Base-by-base conservation (phyloP, 2,329 filamentous ascomycete genomes). In the Fusarium metavorans region DNA sequence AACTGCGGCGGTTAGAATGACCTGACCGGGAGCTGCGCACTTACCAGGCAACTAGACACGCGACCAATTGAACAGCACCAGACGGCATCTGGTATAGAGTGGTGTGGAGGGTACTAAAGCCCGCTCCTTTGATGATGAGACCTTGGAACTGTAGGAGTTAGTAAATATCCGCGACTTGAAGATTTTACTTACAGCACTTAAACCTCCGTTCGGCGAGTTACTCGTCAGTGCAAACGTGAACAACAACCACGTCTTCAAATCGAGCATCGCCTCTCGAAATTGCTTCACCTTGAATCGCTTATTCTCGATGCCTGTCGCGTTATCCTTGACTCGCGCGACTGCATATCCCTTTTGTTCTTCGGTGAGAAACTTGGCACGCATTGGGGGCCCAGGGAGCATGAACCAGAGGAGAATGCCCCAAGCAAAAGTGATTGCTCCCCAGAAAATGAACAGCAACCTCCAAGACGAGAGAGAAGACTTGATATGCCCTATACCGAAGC, bases 201-300 rank as follows among this genome's bases (percentile, higher is more conserved):
- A 27, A 0, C 89, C 89, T 20, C 89, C 89, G 64, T 90, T 91
- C 5, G 89, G 88, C 2, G 90, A 89, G 76, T 88, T 86, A 10
- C 84, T 87, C 2, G 86, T 79, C 2, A 90, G 68, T 11, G 85
- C 83, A 25, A 91, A 84, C 1, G 90, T 71, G 67, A 90, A 89
- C 6, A 91, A 76, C 18, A 91, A 83, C 88, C 89, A 92, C 0
- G 88, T 89, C 80, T 92, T 91, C 0, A 88, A 84, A 72, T 92
- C 90, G 5, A 79, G 57, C 1, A 86, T 75, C 0, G 86, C 86
- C 73, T 89, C 87, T 14, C 81, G 80, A 30, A 89, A 84, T 70
- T 88, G 87, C 13, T 81, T 78, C 72, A 81, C 81, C 68, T 88
- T 87, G 27, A 89, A 76, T 73, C 85, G 78, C 73, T 88, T 88